Base-by-base conservation (phyloP, 208 protist genomes). In the Acanthamoeba sp. region DNA sequence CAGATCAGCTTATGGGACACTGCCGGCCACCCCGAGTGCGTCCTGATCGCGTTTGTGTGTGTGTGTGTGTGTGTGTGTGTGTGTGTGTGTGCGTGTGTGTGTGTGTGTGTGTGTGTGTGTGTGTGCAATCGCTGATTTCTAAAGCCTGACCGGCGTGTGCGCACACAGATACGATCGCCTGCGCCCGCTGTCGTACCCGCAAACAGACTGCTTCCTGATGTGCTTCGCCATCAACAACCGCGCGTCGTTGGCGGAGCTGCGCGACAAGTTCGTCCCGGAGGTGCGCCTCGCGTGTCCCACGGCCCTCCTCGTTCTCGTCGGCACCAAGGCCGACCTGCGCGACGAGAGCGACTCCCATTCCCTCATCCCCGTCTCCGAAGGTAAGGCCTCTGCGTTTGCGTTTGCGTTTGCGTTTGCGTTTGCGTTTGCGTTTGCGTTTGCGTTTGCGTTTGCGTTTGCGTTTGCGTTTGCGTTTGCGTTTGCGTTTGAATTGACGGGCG, bases 161-260 rank as follows among this genome's bases (percentile, higher is more conserved):
- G 42, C 42, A 10, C 42, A 24, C 82, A 98, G 99, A 94, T 99
- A 99, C 94, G 98, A 99, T 95, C 96, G 98, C 42, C 96, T 99
- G 16, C 95, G 98, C 34, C 97, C 98, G 38, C 95, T 99, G 2
- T 97, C 95, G 16, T 99, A 99, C 95, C 97, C 97, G n/a, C 90
- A 96, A 64, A 98, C 97, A 24, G 96, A 97, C 87, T 95, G 97
- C 62, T 98, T 98, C 92, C 76, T 99, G 12, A 91, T 98, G 82
- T 98, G 97, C 94, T 99, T 98, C 94, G 97, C 97, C 34, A 59
- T 98, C 16, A 94, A 96, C 34, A 89, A 87, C 32, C 96, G 93
- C 29, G 84, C 93, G n/a, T 97, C 96, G 7, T 97, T 97, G 48
- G 95, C 97, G 69, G 97, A 97, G 88, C 94, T 98, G 27, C 90